A percentile compares a stretch with the other conserved stretches of the same genome.
These are phyloP conservation scores for Calonectria pteridis DNA, from an alignment of 2,329 filamentous ascomycete genomes.

Conservation along the genomic window DNA sequence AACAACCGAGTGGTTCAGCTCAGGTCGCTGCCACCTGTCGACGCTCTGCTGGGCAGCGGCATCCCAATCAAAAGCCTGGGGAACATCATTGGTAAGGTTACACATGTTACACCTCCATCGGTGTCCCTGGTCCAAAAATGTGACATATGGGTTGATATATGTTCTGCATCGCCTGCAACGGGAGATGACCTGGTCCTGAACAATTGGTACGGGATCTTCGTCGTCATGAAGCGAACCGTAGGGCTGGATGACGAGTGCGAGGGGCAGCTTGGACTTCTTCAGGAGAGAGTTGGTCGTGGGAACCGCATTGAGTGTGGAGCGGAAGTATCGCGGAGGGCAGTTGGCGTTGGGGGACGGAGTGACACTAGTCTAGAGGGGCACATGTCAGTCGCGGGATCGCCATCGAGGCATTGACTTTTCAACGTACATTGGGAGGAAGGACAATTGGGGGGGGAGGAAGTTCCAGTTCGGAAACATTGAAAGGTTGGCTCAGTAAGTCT, in stretches of 20 bases:
- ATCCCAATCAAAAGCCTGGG: slow-evolving; percentile 99
- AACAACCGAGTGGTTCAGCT: slow-evolving; percentile 96
- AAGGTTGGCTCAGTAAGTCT: slow-evolving; percentile 91
- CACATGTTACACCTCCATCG: slow-evolving; percentile 99
- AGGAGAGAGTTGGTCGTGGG: slow-evolving; percentile 92
- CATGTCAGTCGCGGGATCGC: slow-evolving; percentile 52
- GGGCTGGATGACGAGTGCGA: slow-evolving; percentile 95
- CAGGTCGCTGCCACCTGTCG: slow-evolving; percentile 91
- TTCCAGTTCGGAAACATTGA: slow-evolving; percentile 93
- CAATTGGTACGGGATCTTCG: slow-evolving; percentile 90
- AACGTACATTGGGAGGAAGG: slow-evolving; percentile 88
- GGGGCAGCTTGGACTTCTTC: slow-evolving; percentile 96
- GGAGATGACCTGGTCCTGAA: slow-evolving; percentile 97
- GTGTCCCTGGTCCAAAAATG: slow-evolving; percentile 96
- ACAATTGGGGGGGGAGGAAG: slow-evolving; percentile 91
- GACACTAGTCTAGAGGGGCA: slow-evolving; percentile 76
- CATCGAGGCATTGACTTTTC: background rate
- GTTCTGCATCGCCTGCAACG: slow-evolving; percentile 95
- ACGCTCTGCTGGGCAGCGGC: slow-evolving; percentile 89
- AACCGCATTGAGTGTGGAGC: slow-evolving; percentile 93
- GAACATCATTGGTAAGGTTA: slow-evolving; percentile 97
- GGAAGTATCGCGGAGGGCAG: slow-evolving; percentile 92
- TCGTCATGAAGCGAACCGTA: slow-evolving; percentile 93
- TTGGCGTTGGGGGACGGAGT: slow-evolving; percentile 93
- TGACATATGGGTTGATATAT: slow-evolving; percentile 98